These are phyloP conservation scores for Neurospora tetraspora DNA, from an alignment of 495 filamentous ascomycete species.

Conservation along the genomic window DNA sequence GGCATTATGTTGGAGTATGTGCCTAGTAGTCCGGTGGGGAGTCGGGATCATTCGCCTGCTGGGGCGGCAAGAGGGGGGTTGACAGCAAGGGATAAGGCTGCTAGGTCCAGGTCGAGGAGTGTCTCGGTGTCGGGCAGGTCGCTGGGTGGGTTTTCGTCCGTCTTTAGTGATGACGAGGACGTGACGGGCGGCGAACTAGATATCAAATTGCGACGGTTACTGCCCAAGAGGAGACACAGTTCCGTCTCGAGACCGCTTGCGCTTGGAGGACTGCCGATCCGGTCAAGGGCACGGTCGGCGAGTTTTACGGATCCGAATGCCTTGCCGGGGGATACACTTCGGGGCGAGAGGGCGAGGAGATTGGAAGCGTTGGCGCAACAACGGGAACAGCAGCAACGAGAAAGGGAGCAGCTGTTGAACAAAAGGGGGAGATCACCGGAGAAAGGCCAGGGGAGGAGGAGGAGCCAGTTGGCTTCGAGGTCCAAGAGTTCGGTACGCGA, in stretches of 20 bases:
- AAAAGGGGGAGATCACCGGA: background rate
- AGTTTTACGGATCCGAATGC: background rate
- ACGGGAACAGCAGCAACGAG: background rate
- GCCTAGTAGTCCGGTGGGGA: conserved; percentile 8
- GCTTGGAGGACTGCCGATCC: background rate
- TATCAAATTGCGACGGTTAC: background rate
- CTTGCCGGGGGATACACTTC: background rate
- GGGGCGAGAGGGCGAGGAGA: background rate
- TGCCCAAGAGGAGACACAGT: background rate
- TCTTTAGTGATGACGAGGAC: background rate
- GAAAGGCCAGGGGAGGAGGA: background rate
- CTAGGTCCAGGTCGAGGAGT: background rate
- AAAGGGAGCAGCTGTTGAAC: background rate
- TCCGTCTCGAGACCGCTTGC: background rate
- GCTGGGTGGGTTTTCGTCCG: background rate
- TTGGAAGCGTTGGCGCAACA: background rate
- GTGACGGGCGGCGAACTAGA: background rate
- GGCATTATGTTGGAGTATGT: conserved; percentile 21
- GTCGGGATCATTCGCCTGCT: conserved; percentile 5
- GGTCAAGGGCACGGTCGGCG: background rate
- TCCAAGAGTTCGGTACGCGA: background rate
- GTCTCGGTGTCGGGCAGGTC: background rate
- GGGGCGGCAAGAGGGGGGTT: background rate
- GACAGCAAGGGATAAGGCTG: background rate
- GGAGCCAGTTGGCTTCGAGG: background rate